Conservation (phyloP, 2,329 filamentous ascomycete species). For the Parascedosporium putredinis region DNA sequence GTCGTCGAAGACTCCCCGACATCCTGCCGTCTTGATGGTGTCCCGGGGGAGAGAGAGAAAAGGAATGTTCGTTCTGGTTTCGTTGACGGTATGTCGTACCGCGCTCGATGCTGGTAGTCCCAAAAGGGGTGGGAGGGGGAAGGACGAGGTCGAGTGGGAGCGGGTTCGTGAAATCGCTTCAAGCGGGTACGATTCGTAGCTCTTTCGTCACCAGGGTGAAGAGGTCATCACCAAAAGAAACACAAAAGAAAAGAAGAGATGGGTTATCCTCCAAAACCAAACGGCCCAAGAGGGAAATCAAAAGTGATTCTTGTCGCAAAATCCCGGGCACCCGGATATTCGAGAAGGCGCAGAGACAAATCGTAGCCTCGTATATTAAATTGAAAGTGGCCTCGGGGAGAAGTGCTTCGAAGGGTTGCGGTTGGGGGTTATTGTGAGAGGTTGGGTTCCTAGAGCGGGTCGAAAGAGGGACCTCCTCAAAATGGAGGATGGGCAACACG, state of each 20-base stretch:
- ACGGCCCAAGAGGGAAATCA: no score
- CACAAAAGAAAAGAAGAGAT: background rate
- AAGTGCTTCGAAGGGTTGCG: background rate
- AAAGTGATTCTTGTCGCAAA: background rate
- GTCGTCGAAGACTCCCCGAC: constrained; percentile 10
- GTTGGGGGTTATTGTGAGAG: background rate
- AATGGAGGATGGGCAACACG: no score
- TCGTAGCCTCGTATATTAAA: background rate
- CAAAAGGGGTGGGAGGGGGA: background rate
- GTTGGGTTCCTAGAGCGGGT: background rate
- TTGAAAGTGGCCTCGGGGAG: background rate
- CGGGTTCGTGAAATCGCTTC: background rate
- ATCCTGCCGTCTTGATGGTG: constrained; percentile 7
- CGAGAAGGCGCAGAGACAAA: background rate
- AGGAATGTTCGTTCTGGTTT: no score
- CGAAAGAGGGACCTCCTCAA: background rate
- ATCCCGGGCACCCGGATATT: background rate
- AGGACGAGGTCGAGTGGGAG: background rate
- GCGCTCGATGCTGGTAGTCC: no score
- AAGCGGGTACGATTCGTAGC: background rate
- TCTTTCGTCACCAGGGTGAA: constrained; percentile 2
- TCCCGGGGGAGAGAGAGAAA: background rate
- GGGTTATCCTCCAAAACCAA: no score
- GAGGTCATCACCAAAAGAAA: background rate
- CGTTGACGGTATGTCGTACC: no score